Evolutionary conservation across 106 monocot species (phyloP), one percentile per base, ranked within the genome.

Genomic region (Narthecium ossifragum): DNA sequence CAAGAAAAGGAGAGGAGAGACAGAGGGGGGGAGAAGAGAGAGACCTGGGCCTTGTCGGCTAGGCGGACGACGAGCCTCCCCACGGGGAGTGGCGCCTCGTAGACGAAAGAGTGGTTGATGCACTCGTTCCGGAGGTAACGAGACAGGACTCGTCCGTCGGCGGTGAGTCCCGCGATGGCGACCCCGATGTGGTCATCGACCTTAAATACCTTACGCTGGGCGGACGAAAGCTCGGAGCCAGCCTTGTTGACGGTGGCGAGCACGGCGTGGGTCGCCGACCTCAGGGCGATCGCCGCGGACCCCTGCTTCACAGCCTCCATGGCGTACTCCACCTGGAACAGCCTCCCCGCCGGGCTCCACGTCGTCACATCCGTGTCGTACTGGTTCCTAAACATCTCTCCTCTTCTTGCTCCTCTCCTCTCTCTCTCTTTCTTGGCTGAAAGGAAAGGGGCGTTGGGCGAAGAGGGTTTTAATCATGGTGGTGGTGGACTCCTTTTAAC

Each of bases 291-390:
- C 39, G 78, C 78, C 12, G 82, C 82, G 23, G 86, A 80, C 0
- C 92, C 92, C 57, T 93, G 88, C 84, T 93, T 93, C 63, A 93
- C 92, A 15, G 92, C 88, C 66, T 94, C 93, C 93, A 94, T 94
- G 8, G 93, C 85, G 82, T 94, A 94, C 70, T 94, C 94, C 29
- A 94, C 89, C 75, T 94, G 94, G 80, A 94, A 94, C 29, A 94
- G 72, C 20, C 93, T 80, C 57, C 93, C 93, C 57, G 82, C 77
- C 1, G 93, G 93, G 53, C 85, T 85, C 93, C 93, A 94, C 8
- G 88, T 94, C 67, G 93, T 94, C 62, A 94, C 88, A 64, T 94
- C 93, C 37, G 88, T 94, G 82, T 94, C 88, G 72, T 89, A 94
- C 80, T 94, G 93, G 78, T 94, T 94, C 22, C 88, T 61, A 33